Conservation (phyloP, 202 grass and related monocot species). For the Hordeum pubiflorum region DNA sequence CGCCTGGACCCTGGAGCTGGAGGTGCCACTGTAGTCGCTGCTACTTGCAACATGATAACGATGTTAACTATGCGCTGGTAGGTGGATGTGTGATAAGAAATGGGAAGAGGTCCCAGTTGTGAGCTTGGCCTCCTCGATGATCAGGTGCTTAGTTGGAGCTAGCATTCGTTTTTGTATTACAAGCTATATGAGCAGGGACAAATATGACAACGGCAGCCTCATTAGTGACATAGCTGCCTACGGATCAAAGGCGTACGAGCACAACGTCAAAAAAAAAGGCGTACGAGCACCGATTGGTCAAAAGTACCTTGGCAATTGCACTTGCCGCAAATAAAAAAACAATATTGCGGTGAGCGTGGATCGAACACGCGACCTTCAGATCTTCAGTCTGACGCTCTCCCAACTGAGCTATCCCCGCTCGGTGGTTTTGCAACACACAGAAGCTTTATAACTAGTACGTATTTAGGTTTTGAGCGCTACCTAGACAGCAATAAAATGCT, state of each 20-base stretch:
- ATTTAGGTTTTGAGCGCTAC: too few relatives aligned
- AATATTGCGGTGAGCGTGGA: conserved; percentile 59
- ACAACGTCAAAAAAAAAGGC: too few relatives aligned
- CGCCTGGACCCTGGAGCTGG: not conserved
- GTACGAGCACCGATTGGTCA: not conserved
- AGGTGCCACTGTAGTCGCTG: not conserved
- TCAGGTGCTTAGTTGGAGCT: not conserved
- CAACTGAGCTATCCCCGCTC: conserved; percentile 46
- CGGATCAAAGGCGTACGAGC: not conserved
- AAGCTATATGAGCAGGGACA: not conserved
- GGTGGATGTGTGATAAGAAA: not conserved
- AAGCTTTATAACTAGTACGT: too few relatives aligned
- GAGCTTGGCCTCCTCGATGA: not conserved
- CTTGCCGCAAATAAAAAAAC: not conserved
- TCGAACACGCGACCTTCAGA: conserved; percentile 91
- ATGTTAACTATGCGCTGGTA: not conserved
- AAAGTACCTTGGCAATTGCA: not conserved
- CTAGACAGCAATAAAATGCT: too few relatives aligned
- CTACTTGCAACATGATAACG: not conserved
- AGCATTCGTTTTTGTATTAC: not conserved
- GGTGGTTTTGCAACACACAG: rapidly evolving
- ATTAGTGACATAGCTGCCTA: not conserved
- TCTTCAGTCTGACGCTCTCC: conserved; percentile 59
- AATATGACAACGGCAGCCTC: not conserved
- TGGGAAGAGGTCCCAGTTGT: not conserved